phyloP scores from a whole-genome alignment of 306 rosid species.

The Inga leiocalycina region DNA sequence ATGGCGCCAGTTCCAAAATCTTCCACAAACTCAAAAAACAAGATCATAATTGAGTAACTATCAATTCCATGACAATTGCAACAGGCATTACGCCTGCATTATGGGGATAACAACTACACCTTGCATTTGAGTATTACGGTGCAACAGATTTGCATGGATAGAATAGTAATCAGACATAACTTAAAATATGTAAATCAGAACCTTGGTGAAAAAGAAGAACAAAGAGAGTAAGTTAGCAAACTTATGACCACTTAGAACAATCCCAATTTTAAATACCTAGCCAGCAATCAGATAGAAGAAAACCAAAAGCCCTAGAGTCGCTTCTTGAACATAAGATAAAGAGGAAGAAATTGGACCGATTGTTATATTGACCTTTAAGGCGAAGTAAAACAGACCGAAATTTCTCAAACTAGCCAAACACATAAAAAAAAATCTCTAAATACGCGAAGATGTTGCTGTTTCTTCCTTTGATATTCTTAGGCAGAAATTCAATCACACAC shows the following conservation, averaged over 20 bases:
- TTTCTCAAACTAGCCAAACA: slow-evolving; percentile 10
- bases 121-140: neutral
- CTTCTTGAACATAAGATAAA: neutral
- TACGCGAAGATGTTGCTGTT: neutral
- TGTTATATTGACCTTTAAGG: neutral
- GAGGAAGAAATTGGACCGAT: neutral
- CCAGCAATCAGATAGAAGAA: neutral
- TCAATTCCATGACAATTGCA: slow-evolving; percentile 6
- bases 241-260: slow-evolving; percentile 19
- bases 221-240: neutral
- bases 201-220: neutral
- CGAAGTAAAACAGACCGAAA: neutral
- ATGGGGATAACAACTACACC: neutral
- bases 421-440: neutral
- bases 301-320: slow-evolving; percentile 10
- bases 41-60: slow-evolving; percentile 6
- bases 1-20: neutral
- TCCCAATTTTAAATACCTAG: neutral
- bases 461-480: neutral
- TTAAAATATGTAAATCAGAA: slow-evolving; percentile 7
- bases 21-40: slow-evolving; percentile 6
- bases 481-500: slow-evolving; percentile 10
- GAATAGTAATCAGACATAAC: neutral
- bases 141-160: neutral
- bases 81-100: neutral